Percentiles rank a stretch among this genome's conserved stretches.
These are phyloP conservation scores for Candida ponderosae DNA, from an alignment of 805 yeast genomes.

Conservation along the genomic window DNA sequence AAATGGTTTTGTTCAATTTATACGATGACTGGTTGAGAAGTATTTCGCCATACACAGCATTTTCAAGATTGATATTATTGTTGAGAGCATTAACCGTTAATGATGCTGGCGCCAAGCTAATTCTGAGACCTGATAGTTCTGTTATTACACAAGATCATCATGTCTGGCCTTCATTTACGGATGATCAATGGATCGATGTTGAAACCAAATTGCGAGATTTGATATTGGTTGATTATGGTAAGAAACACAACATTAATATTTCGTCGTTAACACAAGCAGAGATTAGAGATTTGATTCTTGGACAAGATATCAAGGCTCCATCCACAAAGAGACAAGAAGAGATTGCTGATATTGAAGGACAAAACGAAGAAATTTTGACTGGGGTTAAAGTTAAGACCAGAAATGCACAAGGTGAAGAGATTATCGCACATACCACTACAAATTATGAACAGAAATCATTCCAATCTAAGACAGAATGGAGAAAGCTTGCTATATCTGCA, in stretches of 20 bases:
- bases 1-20: constrained; percentile 82
- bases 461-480: constrained; percentile 85
- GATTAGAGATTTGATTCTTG: constrained; percentile 86
- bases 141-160: constrained; percentile 70
- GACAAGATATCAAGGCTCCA: constrained; percentile 90
- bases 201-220: constrained; percentile 85
- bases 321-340: constrained; percentile 73
- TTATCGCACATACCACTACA: constrained; percentile 87
- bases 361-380: constrained; percentile 30
- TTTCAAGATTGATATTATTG: constrained; percentile 78
- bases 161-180: constrained; percentile 86
- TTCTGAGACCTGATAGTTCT: constrained; percentile 67
- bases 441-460: constrained; percentile 81
- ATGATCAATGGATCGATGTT: constrained; percentile 87
- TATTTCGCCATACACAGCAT: constrained; percentile 87
- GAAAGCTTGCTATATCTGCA: constrained; percentile 76
- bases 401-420: constrained; percentile 94
- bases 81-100: constrained; percentile 75
- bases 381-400: constrained; percentile 72
- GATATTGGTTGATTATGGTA: constrained; percentile 77
- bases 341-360: constrained; percentile 63
- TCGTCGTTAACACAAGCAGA: constrained; percentile 88
- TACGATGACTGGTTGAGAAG: constrained; percentile 91
- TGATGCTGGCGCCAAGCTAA: constrained; percentile 66
- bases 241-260: constrained; percentile 77